phyloP scores from a whole-genome alignment of 140 eudicot genomes.

The Cichorium intybus region DNA sequence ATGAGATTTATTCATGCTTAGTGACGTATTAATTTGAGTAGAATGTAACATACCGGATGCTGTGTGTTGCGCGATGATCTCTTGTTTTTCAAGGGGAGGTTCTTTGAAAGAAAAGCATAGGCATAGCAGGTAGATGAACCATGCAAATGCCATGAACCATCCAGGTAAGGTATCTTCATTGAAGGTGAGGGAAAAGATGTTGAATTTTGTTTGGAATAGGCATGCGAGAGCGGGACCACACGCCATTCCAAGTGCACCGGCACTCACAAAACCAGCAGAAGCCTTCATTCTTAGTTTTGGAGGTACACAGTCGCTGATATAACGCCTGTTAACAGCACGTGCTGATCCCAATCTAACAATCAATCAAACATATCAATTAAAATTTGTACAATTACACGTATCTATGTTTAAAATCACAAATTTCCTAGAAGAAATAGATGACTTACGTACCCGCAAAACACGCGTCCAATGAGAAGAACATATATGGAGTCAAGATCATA shows the following conservation, averaged over 20 bases:
- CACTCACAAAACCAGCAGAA: slow-evolving; percentile 92
- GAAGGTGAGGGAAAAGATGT: slow-evolving; percentile 52
- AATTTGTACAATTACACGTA: neutral
- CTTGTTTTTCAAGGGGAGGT: slow-evolving; percentile 48
- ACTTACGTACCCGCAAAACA: slow-evolving; percentile 86
- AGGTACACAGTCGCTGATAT: slow-evolving; percentile 94
- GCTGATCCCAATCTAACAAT: slow-evolving; percentile 85
- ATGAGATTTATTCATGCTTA: no score
- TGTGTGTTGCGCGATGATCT: slow-evolving; percentile 29
- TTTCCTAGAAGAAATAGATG: slow-evolving; percentile 2
- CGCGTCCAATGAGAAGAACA: slow-evolving; percentile 79
- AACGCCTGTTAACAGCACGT: slow-evolving; percentile 92
- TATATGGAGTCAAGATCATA: slow-evolving; percentile 74
- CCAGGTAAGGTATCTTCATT: slow-evolving; percentile 91
- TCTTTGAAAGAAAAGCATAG: slow-evolving; percentile 72
- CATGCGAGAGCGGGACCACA: slow-evolving; percentile 98
- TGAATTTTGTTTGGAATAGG: slow-evolving; percentile 63
- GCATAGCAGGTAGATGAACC: slow-evolving; percentile 78
- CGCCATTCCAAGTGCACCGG: slow-evolving; percentile 98
- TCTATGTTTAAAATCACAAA: neutral
- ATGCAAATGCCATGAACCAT: slow-evolving; percentile 91
- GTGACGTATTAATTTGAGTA: neutral
- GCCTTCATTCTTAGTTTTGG: slow-evolving; percentile 82
- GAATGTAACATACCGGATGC: slow-evolving; percentile 40
- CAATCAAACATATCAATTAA: slow-evolving; percentile 8